phyloP scores from a whole-genome alignment of 2,329 filamentous ascomycete genomes.

The Sordariomycetes sp. region DNA sequence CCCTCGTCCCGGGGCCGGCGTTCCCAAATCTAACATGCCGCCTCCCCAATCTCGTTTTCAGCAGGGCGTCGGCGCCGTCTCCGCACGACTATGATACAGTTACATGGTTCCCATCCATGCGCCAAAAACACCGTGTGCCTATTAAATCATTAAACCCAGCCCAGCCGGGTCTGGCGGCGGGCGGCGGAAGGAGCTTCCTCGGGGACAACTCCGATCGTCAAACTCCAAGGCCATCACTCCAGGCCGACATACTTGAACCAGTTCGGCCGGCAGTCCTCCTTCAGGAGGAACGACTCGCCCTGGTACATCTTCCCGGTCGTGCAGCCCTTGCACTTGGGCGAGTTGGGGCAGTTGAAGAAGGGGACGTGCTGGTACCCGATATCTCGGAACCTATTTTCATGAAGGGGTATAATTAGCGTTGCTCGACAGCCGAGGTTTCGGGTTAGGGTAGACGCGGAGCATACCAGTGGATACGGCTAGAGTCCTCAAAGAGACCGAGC shows the following conservation, averaged over 20 bases:
- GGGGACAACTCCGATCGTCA: neutral
- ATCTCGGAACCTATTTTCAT: conserved; percentile 77
- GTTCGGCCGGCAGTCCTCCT: conserved; percentile 88
- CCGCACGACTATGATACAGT: neutral
- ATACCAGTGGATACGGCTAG: conserved; percentile 84
- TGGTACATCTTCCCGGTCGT: conserved; percentile 81
- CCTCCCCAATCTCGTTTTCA: neutral
- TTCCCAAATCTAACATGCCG: neutral
- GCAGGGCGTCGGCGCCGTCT: neutral
- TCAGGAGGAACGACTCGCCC: conserved; percentile 72
- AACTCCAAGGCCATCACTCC: conserved; percentile 33
- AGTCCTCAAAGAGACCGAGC: conserved; percentile 83
- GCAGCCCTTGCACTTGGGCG: conserved; percentile 83
- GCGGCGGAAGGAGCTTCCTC: neutral
- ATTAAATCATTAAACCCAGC: neutral
- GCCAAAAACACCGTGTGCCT: neutral
- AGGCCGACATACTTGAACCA: conserved; percentile 95
- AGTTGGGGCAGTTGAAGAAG: conserved; percentile 98
- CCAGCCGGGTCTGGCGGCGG: neutral
- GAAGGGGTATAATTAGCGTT: neutral
- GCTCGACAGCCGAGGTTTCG: neutral
- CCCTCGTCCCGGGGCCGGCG: neutral
- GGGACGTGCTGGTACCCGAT: conserved; percentile 98
- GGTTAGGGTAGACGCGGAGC: conserved; percentile 17
- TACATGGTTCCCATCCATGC: neutral